Conservation (phyloP, 108 stramenopile genomes). For the Skeletonema marinoi region DNA sequence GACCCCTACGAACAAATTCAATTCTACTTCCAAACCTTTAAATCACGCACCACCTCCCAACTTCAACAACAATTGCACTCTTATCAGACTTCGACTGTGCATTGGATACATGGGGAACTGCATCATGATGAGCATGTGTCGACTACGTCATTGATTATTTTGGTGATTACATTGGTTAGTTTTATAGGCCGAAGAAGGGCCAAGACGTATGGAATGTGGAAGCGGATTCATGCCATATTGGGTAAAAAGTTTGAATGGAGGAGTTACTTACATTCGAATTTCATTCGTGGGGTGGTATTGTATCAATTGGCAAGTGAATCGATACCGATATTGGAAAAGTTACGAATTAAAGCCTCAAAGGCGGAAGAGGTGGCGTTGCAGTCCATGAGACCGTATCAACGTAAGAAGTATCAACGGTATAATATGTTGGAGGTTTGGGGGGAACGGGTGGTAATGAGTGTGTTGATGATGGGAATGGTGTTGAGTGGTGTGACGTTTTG, state of each 20-base stretch:
- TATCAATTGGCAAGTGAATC: constrained; percentile 1
- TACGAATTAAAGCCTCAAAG: constrained; percentile 19
- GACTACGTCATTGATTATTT: background rate
- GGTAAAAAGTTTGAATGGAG: constrained; percentile 20
- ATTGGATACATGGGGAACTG: constrained; percentile 36
- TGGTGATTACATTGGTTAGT: background rate
- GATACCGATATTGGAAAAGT: constrained; percentile 13
- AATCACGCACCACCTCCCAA: constrained; percentile 13
- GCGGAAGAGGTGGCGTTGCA: constrained; percentile 39
- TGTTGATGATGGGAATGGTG: constrained; percentile 23
- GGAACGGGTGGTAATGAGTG: constrained; percentile 7
- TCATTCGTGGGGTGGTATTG: constrained; percentile 5
- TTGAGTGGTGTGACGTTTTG: constrained; percentile 19
- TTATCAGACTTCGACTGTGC: background rate
- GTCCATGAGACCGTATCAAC: constrained; percentile 36
- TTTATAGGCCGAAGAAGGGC: background rate
- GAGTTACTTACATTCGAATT: constrained; percentile 14
- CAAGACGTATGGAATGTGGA: background rate
- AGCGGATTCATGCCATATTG: constrained; percentile 26
- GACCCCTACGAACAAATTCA: constrained; percentile 56
- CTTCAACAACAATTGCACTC: background rate
- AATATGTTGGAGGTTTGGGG: background rate
- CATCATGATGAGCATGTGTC: constrained; percentile 23
- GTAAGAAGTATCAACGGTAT: constrained; percentile 28
- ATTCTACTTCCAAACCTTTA: constrained; percentile 40